A percentile compares a stretch with the other conserved stretches of the same genome.
These are phyloP conservation scores for Mortierella sp. DNA, from an alignment of 371 early-diverging fungal species.

Conservation along the genomic window DNA sequence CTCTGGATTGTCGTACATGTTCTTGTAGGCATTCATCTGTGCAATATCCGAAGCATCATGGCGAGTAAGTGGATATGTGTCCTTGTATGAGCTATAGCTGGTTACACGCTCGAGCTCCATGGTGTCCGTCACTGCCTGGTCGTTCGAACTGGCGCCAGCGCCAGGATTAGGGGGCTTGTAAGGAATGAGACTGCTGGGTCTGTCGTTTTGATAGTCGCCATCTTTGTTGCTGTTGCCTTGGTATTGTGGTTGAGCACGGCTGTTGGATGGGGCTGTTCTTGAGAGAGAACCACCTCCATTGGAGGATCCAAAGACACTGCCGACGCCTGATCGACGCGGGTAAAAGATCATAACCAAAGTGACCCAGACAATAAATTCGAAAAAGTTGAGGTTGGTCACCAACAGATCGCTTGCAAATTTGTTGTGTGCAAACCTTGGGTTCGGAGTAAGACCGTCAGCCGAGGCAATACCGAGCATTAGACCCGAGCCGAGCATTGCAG, in stretches of 20 bases:
- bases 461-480: constrained; percentile 22
- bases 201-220: not conserved
- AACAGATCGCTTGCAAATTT: constrained; percentile 35
- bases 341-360: constrained; percentile 39
- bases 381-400: constrained; percentile 31
- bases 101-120: not conserved
- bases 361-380: constrained; percentile 29
- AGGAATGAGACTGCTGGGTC: constrained; percentile 5
- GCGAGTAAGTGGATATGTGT: constrained; percentile 17
- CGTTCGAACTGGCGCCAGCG: not conserved
- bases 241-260: not conserved
- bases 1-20: constrained; percentile 21
- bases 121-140: not conserved
- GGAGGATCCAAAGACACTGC: constrained; percentile 19
- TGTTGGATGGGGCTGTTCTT: constrained; percentile 10
- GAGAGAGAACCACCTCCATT: constrained; percentile 14
- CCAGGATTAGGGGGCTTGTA: not conserved
- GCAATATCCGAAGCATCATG: constrained; percentile 11
- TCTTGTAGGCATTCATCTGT: constrained; percentile 20
- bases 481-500: constrained; percentile 13
- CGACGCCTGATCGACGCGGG: constrained; percentile 30
- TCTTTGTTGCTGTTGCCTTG: constrained; percentile 1
- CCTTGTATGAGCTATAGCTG: constrained; percentile 10
- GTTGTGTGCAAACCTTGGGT: constrained; percentile 23
- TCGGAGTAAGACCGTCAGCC: constrained; percentile 15